Base-by-base conservation (phyloP, 2,329 filamentous ascomycete genomes). In the Mycocentrospora acerina region DNA sequence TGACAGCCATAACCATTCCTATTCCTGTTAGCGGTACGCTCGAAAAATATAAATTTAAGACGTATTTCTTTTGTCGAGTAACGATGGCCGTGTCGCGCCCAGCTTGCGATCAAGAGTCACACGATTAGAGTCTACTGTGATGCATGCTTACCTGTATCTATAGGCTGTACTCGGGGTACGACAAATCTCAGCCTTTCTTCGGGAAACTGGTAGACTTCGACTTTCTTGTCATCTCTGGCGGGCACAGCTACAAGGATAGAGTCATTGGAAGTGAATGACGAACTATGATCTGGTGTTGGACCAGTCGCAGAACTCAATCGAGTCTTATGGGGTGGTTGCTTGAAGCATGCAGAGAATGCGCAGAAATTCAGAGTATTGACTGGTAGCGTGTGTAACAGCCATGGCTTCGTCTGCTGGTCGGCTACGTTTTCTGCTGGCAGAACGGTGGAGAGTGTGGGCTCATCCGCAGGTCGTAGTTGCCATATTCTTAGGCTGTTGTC, bases 361-460 rank as follows among this genome's bases (percentile, higher is more conserved):
- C 93, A 98, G 64, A 97, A 98, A 62, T 97, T 98, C 71, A 97
- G 80, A 1, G 91, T 89, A 60, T 96, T 96, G 29, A 97, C 89
- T 4, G 86, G 76, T 4, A 98, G 71, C 4, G 87, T 79, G 66
- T 95, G 81, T 15, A 95, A 67, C n/a, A 96, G 72, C 89, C 88
- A 95, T 19, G 93, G 93, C 55, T 83, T 77, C 13, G 77, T 79
- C 19, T 62, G 48, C 71, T 77, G 33, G 65, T 66, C 30, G 66
- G 69, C 18, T 64, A 66, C 2, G 62, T 71, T 31, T 45, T 94
- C 88, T 22, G 91, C 77, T 0, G 91, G 91, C 10, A 94, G 71
- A 7, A 71, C 72, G 24, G 76, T 83, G 55, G 83, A 86, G 48
- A 95, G 72, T 12, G 72, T 65, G 15, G 74, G 64, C 57, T 93